Evolutionary conservation across 371 early-diverging fungal species (phyloP).

Genomic region (Actinomucor elegans): DNA sequence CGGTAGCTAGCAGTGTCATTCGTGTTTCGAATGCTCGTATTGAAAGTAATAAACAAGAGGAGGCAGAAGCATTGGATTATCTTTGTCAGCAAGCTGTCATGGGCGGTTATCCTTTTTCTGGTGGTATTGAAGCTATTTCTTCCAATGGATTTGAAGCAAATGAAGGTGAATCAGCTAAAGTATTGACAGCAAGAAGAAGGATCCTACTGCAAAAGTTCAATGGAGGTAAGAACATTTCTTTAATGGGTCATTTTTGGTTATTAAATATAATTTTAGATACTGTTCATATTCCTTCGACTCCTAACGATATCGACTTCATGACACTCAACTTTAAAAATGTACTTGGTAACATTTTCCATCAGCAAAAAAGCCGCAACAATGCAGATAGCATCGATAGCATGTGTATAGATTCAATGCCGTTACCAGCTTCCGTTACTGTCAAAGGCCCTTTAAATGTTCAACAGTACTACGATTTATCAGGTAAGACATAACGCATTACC

Average conservation of each 20-base stretch:
- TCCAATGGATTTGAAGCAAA: slow-evolving; percentile 49
- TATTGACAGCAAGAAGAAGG: slow-evolving; percentile 48
- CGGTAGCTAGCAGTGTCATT: slow-evolving; percentile 11
- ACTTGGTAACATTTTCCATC: slow-evolving; percentile 45
- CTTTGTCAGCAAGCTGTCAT: slow-evolving; percentile 49
- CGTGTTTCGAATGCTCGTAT: background rate
- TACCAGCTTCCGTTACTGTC: slow-evolving; percentile 40
- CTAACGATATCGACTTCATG: slow-evolving; percentile 33
- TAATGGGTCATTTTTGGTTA: background rate
- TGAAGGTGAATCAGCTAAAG: slow-evolving; percentile 50
- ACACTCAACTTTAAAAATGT: slow-evolving; percentile 47
- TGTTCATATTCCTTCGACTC: slow-evolving; percentile 43
- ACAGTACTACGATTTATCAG: slow-evolving; percentile 48
- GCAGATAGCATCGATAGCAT: slow-evolving; percentile 24
- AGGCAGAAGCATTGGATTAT: slow-evolving; percentile 21
- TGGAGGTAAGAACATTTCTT: slow-evolving; percentile 24
- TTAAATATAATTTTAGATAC: slow-evolving; percentile 38
- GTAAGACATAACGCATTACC: slow-evolving; percentile 18
- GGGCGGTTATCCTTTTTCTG: slow-evolving; percentile 54
- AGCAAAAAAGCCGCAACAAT: slow-evolving; percentile 8
- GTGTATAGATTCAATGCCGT: slow-evolving; percentile 27
- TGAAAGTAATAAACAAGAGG: background rate
- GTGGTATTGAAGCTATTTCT: slow-evolving; percentile 41
- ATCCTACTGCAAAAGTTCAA: slow-evolving; percentile 41
- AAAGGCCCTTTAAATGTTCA: slow-evolving; percentile 52